A percentile compares a stretch with the other conserved stretches of the same genome.
Conservation (phyloP, 495 filamentous ascomycete species). For the Thermochaetoides thermophila region DNA sequence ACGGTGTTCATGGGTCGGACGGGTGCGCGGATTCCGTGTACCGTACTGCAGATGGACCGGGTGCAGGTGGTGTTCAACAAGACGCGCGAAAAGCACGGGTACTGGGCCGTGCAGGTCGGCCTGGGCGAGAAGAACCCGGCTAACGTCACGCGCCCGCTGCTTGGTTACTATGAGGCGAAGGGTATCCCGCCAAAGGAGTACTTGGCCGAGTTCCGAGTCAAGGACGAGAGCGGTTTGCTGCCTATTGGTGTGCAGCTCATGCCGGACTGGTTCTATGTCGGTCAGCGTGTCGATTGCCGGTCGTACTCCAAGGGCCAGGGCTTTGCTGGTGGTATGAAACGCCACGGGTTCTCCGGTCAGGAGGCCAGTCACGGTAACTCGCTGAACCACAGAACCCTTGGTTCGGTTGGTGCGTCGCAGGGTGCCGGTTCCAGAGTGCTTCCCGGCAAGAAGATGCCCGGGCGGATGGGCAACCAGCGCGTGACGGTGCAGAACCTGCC, state of each 20-base stretch:
- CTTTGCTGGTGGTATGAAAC: conserved; percentile 96
- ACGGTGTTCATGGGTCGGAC: conserved; percentile 72
- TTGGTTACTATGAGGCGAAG: conserved; percentile 71
- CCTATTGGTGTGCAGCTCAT: conserved; percentile 56
- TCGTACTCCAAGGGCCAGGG: conserved; percentile 71
- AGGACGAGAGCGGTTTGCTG: conserved; percentile 54
- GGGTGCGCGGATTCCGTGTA: conserved; percentile 69
- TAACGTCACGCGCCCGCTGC: conserved; percentile 62
- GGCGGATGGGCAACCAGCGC: conserved; percentile 77
- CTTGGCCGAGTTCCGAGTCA: conserved; percentile 78
- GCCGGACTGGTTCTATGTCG: conserved; percentile 77
- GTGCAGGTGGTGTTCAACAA: conserved; percentile 79
- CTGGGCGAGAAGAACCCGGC: conserved; percentile 56
- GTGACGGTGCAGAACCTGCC: conserved; percentile 83
- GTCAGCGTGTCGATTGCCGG: conserved; percentile 78
- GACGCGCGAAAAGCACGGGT: conserved; percentile 65
- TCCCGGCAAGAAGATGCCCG: conserved; percentile 95
- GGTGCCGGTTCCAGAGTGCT: conserved; percentile 82
- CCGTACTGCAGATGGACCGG: conserved; percentile 85
- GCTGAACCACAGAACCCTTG: conserved; percentile 77
- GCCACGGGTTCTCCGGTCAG: conserved; percentile 76
- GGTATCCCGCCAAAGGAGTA: conserved; percentile 67
- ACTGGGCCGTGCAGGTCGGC: conserved; percentile 85
- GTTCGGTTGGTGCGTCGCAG: conserved; percentile 73
- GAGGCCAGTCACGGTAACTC: conserved; percentile 89